phyloP scores from a whole-genome alignment of 139 green algal species.

The Picochlorum sp. region DNA sequence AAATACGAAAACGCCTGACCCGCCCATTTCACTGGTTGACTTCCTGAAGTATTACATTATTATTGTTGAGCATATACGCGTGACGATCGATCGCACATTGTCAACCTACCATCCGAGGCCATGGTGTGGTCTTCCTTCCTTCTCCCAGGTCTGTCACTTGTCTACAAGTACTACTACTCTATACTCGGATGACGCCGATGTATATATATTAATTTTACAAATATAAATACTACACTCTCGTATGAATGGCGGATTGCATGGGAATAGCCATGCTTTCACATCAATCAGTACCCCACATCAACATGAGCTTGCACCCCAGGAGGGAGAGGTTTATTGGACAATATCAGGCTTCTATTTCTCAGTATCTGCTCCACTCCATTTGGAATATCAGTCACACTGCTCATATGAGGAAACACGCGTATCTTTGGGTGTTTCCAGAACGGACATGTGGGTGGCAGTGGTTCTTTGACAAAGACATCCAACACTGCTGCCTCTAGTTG shows the following conservation, averaged over 20 bases:
- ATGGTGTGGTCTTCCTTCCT: neutral
- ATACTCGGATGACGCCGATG: too few species aligned
- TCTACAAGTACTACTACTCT: too few species aligned
- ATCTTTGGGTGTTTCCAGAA: constrained; percentile 48
- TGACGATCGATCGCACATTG: neutral
- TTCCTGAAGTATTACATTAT: constrained; percentile 26
- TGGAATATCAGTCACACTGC: constrained; percentile 41
- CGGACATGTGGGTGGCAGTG: constrained; percentile 34
- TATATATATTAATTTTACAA: too few species aligned
- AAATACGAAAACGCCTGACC: constrained; percentile 61
- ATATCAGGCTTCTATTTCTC: constrained; percentile 19
- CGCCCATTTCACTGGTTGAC: constrained; percentile 44
- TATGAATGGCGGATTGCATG: too few species aligned
- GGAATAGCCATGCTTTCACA: too few species aligned
- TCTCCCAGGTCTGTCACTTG: too few species aligned
- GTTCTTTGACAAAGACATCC: constrained; percentile 49
- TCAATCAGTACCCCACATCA: constrained; percentile 19
- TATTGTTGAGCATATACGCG: neutral
- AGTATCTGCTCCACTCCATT: constrained; percentile 24
- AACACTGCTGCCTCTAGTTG: constrained; percentile 32
- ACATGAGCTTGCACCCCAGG: constrained; percentile 20
- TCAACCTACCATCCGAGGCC: constrained; percentile 2
- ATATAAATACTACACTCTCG: too few species aligned
- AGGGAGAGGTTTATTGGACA: constrained; percentile 7
- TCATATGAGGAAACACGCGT: constrained; percentile 53